Conservation (phyloP, 192 early-diverging fungal genomes). For the Podila epigama region DNA sequence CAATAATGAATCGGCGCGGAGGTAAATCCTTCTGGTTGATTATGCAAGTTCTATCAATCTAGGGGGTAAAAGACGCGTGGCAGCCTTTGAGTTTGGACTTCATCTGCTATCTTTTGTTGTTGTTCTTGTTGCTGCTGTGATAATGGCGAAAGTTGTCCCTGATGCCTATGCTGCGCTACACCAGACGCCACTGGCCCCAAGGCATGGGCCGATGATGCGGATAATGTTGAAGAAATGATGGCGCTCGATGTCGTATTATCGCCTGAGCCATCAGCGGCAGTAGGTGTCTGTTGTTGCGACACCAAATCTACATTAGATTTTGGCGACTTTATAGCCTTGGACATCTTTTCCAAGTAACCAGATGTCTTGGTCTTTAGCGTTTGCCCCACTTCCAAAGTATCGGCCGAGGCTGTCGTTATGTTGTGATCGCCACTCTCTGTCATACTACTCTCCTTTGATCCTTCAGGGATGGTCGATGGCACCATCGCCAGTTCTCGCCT, state of each 20-base stretch:
- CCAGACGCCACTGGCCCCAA: no score
- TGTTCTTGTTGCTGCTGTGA: background rate
- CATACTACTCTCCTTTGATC: conserved; percentile 26
- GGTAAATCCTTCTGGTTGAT: no score
- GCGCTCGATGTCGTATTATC: background rate
- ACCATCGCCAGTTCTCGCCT: conserved; percentile 6
- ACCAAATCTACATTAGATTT: background rate
- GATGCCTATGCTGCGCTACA: background rate
- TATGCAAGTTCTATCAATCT: conserved; percentile 5
- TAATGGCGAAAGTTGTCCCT: no score
- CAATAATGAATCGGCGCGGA: no score
- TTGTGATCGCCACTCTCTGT: no score
- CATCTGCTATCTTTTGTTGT: background rate
- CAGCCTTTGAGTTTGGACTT: conserved; percentile 2
- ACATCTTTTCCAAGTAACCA: conserved; percentile 46
- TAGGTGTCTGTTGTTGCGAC: background rate
- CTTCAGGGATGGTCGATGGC: conserved; percentile 17
- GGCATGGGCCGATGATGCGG: no score
- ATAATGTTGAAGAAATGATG: background rate
- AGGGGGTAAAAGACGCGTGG: conserved; percentile 43
- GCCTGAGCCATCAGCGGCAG: background rate
- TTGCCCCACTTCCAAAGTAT: conserved; percentile 7
- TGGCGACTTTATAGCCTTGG: conserved; percentile 21
- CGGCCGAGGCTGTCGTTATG: background rate
- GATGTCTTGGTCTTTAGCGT: conserved; percentile 30